Evolutionary conservation across 768 basidiomycete genomes (phyloP), one percentile per base, ranked within the genome.

Genomic region (Boletus rex-veris): DNA sequence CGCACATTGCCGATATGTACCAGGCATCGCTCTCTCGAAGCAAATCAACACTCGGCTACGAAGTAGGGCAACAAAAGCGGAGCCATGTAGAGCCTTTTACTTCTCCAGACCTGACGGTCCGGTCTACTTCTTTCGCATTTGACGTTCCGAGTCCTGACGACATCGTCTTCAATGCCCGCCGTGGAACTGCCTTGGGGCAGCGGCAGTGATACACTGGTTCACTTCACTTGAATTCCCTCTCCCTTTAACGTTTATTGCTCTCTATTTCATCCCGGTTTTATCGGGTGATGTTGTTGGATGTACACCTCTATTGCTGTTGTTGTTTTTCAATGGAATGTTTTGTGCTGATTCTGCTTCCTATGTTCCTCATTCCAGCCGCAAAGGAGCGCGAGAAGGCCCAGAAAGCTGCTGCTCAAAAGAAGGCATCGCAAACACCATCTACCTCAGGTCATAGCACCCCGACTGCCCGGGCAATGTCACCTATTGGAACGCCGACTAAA

Each of bases 61-160:
- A 59, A 21, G 19, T 38, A 38, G 56, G 54, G 14, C 53, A 58
- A 35, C 48, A 46, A 40, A 58, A 44, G 37, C 53, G 54, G 30
- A 41, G 39, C 55, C 53, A 45, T 30, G 45, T 14, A 41, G 59
- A 54, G 11, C 40, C 50, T 18, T 45, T 52, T 19, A 55, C 50
- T 24, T 71, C 76, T n/a, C 74, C 77, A 16, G 70, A 71, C 48
- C 55, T 74, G 38, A 63, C 64, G 8, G 63, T 71, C 14, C 62
- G 73, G 16, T 65, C 67, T 38, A 71, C 74, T 3, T 60, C 60
- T 49, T 91, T 90, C 66, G 73, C 82, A 10, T 92, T 94, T 64
- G 84, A 93, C 57, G 80, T 78, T 21, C 91, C 90, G 35, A 97
- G 94, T 70, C 96, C 96, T 19, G 96, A 98, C 61, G 96, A 98